Evolutionary conservation across 305 asterid genomes (phyloP), one percentile per base, ranked within the genome.

Genomic region (Fraxinus ornus): DNA sequence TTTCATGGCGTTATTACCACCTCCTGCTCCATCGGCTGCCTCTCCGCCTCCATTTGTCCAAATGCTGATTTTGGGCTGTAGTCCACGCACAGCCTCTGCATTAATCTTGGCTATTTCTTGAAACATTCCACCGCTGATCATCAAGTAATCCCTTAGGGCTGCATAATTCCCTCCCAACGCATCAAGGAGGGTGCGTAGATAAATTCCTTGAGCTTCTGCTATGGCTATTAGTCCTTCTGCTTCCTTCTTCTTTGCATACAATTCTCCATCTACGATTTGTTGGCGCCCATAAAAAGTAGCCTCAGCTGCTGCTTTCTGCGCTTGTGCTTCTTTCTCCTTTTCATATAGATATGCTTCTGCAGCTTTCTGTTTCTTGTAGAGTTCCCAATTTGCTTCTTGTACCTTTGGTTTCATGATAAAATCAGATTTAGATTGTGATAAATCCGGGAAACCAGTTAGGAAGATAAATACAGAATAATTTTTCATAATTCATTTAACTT

Each of bases 331-430:
- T 55, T 78, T 86, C 83, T 83, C 83, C 73, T 80, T 78, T 26
- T 86, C 32, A 74, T 73, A 86, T 24, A 86, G 85, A 62, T 73
- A 78, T 28, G 86, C 83, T 78, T 83, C 87, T 24, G 87, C 89
- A 1, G 77, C 76, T 78, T 83, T 86, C 76, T 86, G 87, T 64
- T 86, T 78, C 89, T 83, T 76, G 89, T 86, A 86, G 21, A 83
- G 81, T 24, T 81, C 87, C 89, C 89, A 83, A 19, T 83, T 86
- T 41, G 87, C 89, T 28, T 83, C 75, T 83, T 84, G 89, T 55
- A 83, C 87, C 88, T 86, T 32, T 74, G 24, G 28, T 33, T 75
- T 64, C 70, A 76, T 44, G 4, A 39, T 10, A 12, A 39, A 1
- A 62, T 49, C 37, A 60, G 55, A 41, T 44, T 39, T 0, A 44